Evolutionary conservation across 331 rosid genomes (phyloP).

Genomic region (Phaseolus coccineus): DNA sequence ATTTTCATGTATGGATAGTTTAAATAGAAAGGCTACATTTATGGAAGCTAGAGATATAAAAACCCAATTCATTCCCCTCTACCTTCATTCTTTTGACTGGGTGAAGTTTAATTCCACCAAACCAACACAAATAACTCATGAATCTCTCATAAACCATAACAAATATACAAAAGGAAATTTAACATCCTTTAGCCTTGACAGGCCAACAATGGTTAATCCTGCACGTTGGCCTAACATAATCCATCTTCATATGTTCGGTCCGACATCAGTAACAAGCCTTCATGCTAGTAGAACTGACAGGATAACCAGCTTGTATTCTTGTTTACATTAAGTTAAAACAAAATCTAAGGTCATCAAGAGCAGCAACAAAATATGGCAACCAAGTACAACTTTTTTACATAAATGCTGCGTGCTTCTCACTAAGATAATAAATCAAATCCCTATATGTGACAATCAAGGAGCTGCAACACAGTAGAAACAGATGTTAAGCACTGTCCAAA

Average conservation of each 20-base stretch:
- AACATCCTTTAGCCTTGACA: not conserved
- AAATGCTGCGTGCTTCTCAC: not conserved
- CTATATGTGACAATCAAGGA: conserved; percentile 44
- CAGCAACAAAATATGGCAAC: not conserved
- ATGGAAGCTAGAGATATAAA: not conserved
- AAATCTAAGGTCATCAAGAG: not conserved
- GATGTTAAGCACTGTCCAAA: conserved; percentile 29
- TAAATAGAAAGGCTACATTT: not conserved
- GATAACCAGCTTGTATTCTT: not conserved
- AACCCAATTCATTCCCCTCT: not conserved
- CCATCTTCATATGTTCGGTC: not conserved
- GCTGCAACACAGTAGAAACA: conserved; percentile 54
- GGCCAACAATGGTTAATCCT: not conserved
- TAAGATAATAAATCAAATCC: conserved; percentile 9
- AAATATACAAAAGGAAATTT: not conserved
- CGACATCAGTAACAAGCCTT: not conserved
- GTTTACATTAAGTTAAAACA: conserved; percentile 16
- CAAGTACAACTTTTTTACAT: not conserved
- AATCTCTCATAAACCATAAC: not conserved
- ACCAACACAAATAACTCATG: not conserved
- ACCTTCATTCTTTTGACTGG: not conserved
- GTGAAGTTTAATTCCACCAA: not conserved
- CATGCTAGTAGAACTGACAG: not conserved
- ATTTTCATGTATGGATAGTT: not conserved
- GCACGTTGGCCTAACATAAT: not conserved